These are phyloP conservation scores for Penicillium capsulatum DNA, from an alignment of 2,329 filamentous ascomycete species.

Conservation along the genomic window DNA sequence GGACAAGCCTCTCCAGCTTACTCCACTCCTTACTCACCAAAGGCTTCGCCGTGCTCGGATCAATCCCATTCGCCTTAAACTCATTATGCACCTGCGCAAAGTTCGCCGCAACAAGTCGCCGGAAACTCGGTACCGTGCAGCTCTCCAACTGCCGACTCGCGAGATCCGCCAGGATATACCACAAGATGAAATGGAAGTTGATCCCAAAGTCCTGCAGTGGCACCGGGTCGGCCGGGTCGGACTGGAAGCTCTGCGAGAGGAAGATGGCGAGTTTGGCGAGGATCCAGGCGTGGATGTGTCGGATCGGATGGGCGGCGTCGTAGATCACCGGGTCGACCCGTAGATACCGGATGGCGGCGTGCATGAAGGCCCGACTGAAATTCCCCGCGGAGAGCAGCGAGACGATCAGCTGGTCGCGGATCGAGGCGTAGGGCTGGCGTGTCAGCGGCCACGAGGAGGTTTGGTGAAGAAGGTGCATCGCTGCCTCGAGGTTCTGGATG, in stretches of 20 bases:
- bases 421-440: slow-evolving; percentile 52
- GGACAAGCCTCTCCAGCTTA: slow-evolving; percentile 44
- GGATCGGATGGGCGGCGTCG: slow-evolving; percentile 50
- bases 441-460: slow-evolving; percentile 46
- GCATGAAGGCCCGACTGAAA: slow-evolving; percentile 48
- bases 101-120: slow-evolving; percentile 21
- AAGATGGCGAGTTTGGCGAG: slow-evolving; percentile 31
- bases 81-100: slow-evolving; percentile 28
- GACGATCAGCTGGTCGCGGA: slow-evolving; percentile 53
- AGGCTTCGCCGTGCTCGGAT: slow-evolving; percentile 22
- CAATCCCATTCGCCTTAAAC: slow-evolving; percentile 25
- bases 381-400: slow-evolving; percentile 43
- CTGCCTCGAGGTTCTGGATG: slow-evolving; percentile 34
- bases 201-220: slow-evolving; percentile 22
- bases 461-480: slow-evolving; percentile 40
- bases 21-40: slow-evolving; percentile 43
- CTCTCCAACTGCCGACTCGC: slow-evolving; percentile 21
- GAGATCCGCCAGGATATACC: slow-evolving; percentile 31
- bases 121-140: slow-evolving; percentile 32
- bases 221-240: slow-evolving; percentile 14
- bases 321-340: slow-evolving; percentile 52
- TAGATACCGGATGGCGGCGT: slow-evolving; percentile 51
- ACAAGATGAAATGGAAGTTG: slow-evolving; percentile 33
- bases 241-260: slow-evolving; percentile 24
- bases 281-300: slow-evolving; percentile 46